Conservation (phyloP, 2,329 filamentous ascomycete genomes). For the Fusarium mexicanum region DNA sequence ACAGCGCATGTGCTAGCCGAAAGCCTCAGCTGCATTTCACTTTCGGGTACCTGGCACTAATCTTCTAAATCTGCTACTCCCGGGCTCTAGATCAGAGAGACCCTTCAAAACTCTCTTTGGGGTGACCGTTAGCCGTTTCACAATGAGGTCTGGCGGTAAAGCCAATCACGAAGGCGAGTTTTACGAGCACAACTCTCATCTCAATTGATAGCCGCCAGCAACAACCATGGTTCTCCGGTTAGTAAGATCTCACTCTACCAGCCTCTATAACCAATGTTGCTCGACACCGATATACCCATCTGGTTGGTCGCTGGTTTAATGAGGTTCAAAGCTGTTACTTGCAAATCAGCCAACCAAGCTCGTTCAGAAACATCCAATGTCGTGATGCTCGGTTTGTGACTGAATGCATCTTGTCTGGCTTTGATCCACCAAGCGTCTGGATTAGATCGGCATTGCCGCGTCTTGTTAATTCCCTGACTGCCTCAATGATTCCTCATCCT, state of each 20-base stretch:
- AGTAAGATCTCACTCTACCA: background rate
- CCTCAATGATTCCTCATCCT: background rate
- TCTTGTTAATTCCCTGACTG: background rate
- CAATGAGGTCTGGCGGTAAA: background rate
- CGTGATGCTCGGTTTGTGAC: background rate
- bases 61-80: background rate
- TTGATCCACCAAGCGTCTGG: conserved; percentile 1
- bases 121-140: conserved; percentile 18
- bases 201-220: conserved; percentile 24
- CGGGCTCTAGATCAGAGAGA: background rate
- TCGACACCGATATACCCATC: background rate
- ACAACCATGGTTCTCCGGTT: conserved; percentile 2
- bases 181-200: conserved; percentile 11
- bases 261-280: background rate
- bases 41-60: conserved; percentile 39
- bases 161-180: conserved; percentile 16
- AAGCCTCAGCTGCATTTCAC: conserved; percentile 22
- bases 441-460: conserved; percentile 16
- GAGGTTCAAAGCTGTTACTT: background rate
- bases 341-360: background rate
- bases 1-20: background rate
- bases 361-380: background rate
- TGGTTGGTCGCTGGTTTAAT: conserved; percentile 11
- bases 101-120: conserved; percentile 14
- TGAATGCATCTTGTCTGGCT: background rate